phyloP scores from a whole-genome alignment of 176 grass and related monocot species.

The Pharus latifolius region DNA sequence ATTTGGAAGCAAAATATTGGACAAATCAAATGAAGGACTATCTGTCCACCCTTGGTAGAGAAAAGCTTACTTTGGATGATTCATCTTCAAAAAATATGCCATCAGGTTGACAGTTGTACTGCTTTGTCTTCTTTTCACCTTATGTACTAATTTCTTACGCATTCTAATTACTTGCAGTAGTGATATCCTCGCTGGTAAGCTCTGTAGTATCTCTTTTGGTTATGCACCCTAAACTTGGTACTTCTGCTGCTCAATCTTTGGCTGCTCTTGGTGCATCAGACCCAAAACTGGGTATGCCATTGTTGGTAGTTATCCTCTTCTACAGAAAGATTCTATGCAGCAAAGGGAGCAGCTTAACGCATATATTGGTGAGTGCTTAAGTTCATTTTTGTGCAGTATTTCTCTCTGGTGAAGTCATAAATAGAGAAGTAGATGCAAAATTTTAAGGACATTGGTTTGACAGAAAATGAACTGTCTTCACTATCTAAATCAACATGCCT shows the following conservation, averaged over 20 bases:
- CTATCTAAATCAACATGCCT: constrained; percentile 2
- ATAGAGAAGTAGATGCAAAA: neutral
- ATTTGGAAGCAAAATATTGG: constrained; percentile 39
- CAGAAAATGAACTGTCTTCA: neutral
- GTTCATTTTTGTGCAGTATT: constrained; percentile 18
- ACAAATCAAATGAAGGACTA: constrained; percentile 46
- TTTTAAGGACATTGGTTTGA: constrained; percentile 1
- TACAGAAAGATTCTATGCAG: constrained; percentile 63
- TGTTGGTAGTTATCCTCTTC: constrained; percentile 64
- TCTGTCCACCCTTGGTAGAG: constrained; percentile 32
- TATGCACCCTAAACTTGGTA: constrained; percentile 56
- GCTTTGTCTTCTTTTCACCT: constrained; percentile 2
- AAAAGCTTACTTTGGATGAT: constrained; percentile 33
- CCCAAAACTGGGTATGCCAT: constrained; percentile 59
- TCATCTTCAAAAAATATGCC: constrained; percentile 23
- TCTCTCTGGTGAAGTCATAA: neutral
- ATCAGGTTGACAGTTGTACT: constrained; percentile 24
- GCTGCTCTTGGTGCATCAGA: constrained; percentile 51
- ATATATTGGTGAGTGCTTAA: constrained; percentile 54
- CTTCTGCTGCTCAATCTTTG: constrained; percentile 73
- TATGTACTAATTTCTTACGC: neutral
- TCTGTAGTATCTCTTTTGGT: constrained; percentile 55
- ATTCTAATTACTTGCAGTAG: constrained; percentile 42
- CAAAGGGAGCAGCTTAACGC: constrained; percentile 20
- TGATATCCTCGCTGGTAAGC: constrained; percentile 57